A percentile compares a stretch with the other conserved stretches of the same genome.
Conservation (phyloP, 768 basidiomycete species). For the Leucogyrophana mollusca region DNA sequence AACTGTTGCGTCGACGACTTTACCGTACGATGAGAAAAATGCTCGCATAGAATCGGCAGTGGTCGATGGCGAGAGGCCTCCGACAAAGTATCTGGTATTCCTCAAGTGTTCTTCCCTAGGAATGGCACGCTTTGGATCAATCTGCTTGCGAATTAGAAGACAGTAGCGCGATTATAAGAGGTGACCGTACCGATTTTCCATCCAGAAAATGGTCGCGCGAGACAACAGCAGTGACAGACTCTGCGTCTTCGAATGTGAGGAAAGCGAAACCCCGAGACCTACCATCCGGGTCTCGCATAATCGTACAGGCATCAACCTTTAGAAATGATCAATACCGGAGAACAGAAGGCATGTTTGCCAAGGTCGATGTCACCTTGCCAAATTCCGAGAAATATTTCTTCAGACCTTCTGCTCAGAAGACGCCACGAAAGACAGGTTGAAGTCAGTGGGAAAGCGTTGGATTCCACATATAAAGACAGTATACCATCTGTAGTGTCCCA, state of each 20-base stretch:
- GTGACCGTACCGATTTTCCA: constrained; percentile 64
- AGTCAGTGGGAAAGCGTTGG: constrained; percentile 24
- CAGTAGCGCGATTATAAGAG: constrained; percentile 2
- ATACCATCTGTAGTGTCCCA: constrained; percentile 93
- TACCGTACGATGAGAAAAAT: constrained; percentile 74
- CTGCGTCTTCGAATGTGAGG: constrained; percentile 72
- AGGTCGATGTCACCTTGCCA: constrained; percentile 53
- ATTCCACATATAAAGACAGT: constrained; percentile 26
- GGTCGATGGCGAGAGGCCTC: constrained; percentile 66
- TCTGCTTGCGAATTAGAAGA: constrained; percentile 40
- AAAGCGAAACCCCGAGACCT: constrained; percentile 85
- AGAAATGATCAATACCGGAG: constrained; percentile 12
- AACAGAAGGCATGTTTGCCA: not conserved
- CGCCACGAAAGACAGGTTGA: constrained; percentile 11
- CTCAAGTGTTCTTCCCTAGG: constrained; percentile 77
- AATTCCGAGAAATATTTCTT: constrained; percentile 78
- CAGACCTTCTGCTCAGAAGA: constrained; percentile 48
- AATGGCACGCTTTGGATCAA: constrained; percentile 86
- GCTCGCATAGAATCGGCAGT: constrained; percentile 69
- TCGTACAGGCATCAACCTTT: constrained; percentile 77
- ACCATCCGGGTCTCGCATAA: constrained; percentile 78
- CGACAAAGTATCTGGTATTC: constrained; percentile 81
- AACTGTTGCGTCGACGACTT: constrained; percentile 79
- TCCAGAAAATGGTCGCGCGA: constrained; percentile 68
- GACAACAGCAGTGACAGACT: constrained; percentile 64